Conservation (phyloP, 257 asterid species). For the Ballota nigra region DNA sequence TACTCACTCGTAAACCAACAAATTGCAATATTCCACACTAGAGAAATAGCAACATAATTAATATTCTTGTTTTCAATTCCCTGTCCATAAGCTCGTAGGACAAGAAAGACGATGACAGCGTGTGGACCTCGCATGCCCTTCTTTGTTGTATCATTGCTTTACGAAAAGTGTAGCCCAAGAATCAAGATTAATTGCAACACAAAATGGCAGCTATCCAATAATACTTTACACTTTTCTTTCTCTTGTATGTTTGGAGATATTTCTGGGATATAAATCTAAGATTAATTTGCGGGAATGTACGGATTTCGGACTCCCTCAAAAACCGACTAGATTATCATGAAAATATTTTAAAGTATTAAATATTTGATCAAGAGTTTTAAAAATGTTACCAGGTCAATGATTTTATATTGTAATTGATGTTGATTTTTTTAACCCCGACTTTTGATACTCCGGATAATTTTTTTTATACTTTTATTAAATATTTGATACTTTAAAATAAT, state of each 20-base stretch:
- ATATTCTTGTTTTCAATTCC: slow-evolving; percentile 82
- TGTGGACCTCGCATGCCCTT: slow-evolving; percentile 16
- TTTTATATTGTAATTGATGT: too few species aligned
- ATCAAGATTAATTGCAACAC: slow-evolving; percentile 50
- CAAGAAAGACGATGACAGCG: slow-evolving; percentile 48
- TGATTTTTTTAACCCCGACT: too few species aligned
- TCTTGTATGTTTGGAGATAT: slow-evolving; percentile 30
- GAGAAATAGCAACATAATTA: slow-evolving; percentile 73
- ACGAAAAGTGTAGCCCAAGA: slow-evolving; percentile 48
- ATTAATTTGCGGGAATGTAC: slow-evolving; percentile 42
- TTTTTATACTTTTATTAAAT: too few species aligned
- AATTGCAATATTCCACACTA: slow-evolving; percentile 54
- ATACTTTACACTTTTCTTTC: slow-evolving; percentile 34
- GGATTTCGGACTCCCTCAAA: slow-evolving; percentile 64
- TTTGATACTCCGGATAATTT: too few species aligned
- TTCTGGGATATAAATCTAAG: slow-evolving; percentile 24
- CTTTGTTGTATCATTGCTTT: slow-evolving; percentile 47
- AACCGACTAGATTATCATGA: too few species aligned
- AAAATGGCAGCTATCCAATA: slow-evolving; percentile 56
- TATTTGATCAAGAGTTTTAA: too few species aligned
- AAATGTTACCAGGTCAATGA: too few species aligned
- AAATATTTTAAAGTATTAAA: too few species aligned
- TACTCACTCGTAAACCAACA: slow-evolving; percentile 84
- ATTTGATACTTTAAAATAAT: too few species aligned
- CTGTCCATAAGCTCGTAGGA: slow-evolving; percentile 64